Evolutionary conservation across 805 yeast species (phyloP).

Genomic region (Candida coquimbonensis): DNA sequence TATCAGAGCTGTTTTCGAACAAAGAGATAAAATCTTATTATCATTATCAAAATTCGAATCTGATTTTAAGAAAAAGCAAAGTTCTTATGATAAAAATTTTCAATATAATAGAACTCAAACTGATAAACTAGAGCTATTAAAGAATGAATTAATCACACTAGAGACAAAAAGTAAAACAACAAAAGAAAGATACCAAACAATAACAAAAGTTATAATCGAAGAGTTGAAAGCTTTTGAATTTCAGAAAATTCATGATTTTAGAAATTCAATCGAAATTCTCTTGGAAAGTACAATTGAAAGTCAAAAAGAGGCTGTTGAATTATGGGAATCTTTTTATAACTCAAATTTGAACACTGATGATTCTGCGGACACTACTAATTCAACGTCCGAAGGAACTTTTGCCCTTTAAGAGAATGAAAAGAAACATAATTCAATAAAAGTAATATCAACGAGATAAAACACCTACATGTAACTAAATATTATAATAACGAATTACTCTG

Average conservation of each 20-base stretch:
- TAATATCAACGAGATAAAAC: background rate
- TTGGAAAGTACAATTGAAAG: conserved; percentile 87
- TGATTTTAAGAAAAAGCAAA: conserved; percentile 41
- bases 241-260: conserved; percentile 74
- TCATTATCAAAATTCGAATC: conserved; percentile 41
- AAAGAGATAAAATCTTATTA: conserved; percentile 53
- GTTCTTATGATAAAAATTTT: conserved; percentile 37
- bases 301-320: conserved; percentile 84
- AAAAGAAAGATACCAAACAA: conserved; percentile 53
- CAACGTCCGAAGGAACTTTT: background rate
- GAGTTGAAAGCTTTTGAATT: conserved; percentile 66
- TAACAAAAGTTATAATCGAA: conserved; percentile 56
- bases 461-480: too few relatives aligned
- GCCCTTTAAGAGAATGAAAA: too few relatives aligned
- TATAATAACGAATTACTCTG: background rate
- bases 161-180: conserved; percentile 47
- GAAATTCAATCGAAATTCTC: conserved; percentile 83
- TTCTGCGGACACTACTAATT: background rate
- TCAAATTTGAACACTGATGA: conserved; percentile 23
- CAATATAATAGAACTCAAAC: conserved; percentile 45
- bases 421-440: background rate
- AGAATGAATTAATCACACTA: conserved; percentile 50
- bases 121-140: conserved; percentile 54
- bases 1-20: conserved; percentile 63
- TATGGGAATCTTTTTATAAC: conserved; percentile 86